Evolutionary conservation across 768 basidiomycete genomes (phyloP), one percentile per base, ranked within the genome.

Genomic region (Fibroporia radiculosa): DNA sequence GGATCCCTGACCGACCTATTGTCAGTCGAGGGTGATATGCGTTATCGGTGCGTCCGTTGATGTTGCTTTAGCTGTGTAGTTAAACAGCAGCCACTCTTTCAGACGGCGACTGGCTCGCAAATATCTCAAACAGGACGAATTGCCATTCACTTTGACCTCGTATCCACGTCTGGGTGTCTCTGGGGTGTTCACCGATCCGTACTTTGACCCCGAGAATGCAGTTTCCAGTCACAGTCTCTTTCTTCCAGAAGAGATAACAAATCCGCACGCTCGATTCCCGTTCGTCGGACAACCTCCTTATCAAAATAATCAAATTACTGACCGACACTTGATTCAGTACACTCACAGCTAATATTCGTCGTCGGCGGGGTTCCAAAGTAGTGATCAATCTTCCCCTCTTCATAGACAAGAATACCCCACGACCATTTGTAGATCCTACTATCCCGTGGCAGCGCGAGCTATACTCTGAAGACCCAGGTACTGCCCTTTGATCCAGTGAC

Each of bases 211-310:
- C 6, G 63, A 67, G 12, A 71, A 77, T 48, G 90, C 92, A 4
- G 66, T 81, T 42, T 95, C 91, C 23, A 95, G 91, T 55, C 87
- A 92, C 62, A 93, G 90, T 60, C 66, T 97, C 43, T 98, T 98
- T 70, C 73, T 99, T 14, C 91, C 93, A 1, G 84, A 98, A 58
- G 83, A 97, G 66, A 82, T 98, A 53, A 97, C 91, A 33, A 99
- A 98, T 62, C 91, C 93, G 28, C 96, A 98, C 66, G 90, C 84
- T 37, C 87, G 96, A 44, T 99, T 98, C 69, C 95, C 93, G 96
- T 98, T 54, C 67, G 92, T 80, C 44, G 36, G 36, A 32, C 47
- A 54, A 51, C 48, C 12, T 45, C 48, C 40, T 32, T 42, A 43
- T 45, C 44, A 44, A 13, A n/a, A n/a, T n/a, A n/a, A n/a, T n/a